Base-by-base conservation (phyloP, 805 yeast species). In the Saccharomycopsis fibuligera region DNA sequence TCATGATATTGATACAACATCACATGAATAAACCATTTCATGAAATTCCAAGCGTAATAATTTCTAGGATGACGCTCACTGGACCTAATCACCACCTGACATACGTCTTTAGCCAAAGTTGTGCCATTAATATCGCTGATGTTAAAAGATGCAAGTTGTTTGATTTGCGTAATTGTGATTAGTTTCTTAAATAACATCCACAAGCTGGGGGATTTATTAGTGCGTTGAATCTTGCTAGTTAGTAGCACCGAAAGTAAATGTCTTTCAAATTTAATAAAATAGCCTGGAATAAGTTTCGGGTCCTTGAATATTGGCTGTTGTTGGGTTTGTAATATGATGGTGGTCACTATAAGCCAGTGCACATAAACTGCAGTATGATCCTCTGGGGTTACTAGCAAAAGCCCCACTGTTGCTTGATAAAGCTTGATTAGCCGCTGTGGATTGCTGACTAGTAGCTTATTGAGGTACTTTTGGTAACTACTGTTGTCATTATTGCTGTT, bases 131-230 rank as follows among this genome's bases (percentile, higher is more conserved):
- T 27, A 27, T 27, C 10, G 8, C 12, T 27, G 31, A 12, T 27
- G 31, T 8, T 8, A 27, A 27, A 27, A 27, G 31, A 12, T 8
- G 9, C 8, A 14, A 16, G 8, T 16, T 8, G 45, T 9, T 8
- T 19, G n/a, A 29, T 19, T 21, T 22, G 21, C 21, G 30, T 40
- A 19, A 39, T 12, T 12, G 19, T 35, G 31, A 50, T 12, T 17
- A 40, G 30, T 44, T 56, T 60, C 29, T 53, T 53, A 43, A 58
- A 62, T 19, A 59, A 57, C 4, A 48, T 44, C 70, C 70, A 67
- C 22, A 65, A 41, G 33, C 58, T 57, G 3, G 68, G 59, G 1
- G 69, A 63, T 49, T 67, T 67, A 44, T 67, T 67, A 0, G 66
- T 59, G 41, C 58, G 56, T 5, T 62, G 56, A 6, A 61, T 47